These are phyloP conservation scores for Lunularia cruciata DNA, from an alignment of 225 moss, liverwort and hornwort genomes.

Conservation along the genomic window DNA sequence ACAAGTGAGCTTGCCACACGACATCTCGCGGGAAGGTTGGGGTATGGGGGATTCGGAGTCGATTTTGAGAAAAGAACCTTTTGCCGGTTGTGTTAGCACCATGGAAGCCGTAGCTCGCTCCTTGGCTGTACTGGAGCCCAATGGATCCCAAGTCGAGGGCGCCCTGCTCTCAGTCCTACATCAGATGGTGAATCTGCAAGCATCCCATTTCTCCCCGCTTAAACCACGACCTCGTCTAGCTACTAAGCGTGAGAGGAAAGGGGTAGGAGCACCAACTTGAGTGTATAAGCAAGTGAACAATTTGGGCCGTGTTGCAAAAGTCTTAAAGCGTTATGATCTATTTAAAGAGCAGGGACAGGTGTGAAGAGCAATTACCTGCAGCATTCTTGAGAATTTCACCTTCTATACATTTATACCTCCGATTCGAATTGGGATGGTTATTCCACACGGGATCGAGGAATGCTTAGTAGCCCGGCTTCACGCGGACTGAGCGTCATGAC, in stretches of 20 bases:
- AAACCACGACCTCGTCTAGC: slow-evolving; percentile 41
- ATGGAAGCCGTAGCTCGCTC: slow-evolving; percentile 83
- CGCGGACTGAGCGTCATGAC: no score
- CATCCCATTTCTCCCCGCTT: slow-evolving; percentile 46
- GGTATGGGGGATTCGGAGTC: slow-evolving; percentile 71
- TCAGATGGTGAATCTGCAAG: slow-evolving; percentile 74
- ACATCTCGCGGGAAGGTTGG: slow-evolving; percentile 50
- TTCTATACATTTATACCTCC: no score
- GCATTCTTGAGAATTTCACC: no score
- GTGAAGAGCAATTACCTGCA: no score
- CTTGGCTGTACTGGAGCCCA: slow-evolving; percentile 57
- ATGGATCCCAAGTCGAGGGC: slow-evolving; percentile 48
- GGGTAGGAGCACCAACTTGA: not conserved
- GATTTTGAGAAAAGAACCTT: slow-evolving; percentile 82
- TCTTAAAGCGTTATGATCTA: no score
- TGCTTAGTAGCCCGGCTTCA: no score
- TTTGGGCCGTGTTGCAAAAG: no score
- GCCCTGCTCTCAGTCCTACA: slow-evolving; percentile 65
- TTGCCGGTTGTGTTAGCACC: slow-evolving; percentile 87
- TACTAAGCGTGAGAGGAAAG: not conserved
- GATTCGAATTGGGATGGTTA: no score
- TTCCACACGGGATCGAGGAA: no score
- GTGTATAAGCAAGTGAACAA: not conserved
- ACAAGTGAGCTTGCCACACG: slow-evolving; percentile 78
- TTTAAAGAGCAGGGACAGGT: no score